Base-by-base conservation (phyloP, 371 early-diverging fungal genomes). In the Mucor indicus region DNA sequence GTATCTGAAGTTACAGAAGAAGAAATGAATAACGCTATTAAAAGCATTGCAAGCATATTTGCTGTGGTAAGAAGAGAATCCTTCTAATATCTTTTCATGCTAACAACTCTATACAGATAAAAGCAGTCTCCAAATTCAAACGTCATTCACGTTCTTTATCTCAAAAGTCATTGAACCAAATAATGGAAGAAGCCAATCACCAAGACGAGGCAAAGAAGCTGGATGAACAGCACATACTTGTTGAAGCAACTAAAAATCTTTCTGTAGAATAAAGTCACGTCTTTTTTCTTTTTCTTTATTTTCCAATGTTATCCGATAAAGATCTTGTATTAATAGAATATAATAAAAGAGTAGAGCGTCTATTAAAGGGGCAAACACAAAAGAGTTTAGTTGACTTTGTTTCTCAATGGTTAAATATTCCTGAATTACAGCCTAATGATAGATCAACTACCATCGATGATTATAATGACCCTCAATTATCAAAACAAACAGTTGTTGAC, bases 1-100 rank as follows among this genome's bases (percentile, higher is more conserved):
- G 80, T 91, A 29, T 68, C 80, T 22, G 85, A 88, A 27, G 76
- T 94, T 44, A 94, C 95, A 0, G 89, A 92, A 40, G 87, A 89
- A 44, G 95, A 96, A 50, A 67, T 92, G 45, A 72, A 79, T 33
- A 69, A 72, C 37, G 93, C 93, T 24, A 85, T 96, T 51, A 81
- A 82, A 43, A 83, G 75, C 37, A 79, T 89, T 58, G 66, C 65
- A 13, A 72, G 65, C 55, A 69, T 77, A 23, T 72, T 70, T 44
- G 73, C 70, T 17, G 69, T 77, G 60, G 76, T 75, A 75, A 53
- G 67, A 42, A 27, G 5, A 7, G 5, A 27, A 11, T 27, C 11
- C 11, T 27, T 27, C 11, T 19, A 1, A 2, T 38, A 6, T 42
- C 6, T 9, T 32, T 19, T 20, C 11, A n/a, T 5, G 11, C 29